phyloP scores from a whole-genome alignment of 352 stramenopile genomes.

The Phytophthora pluvialis region DNA sequence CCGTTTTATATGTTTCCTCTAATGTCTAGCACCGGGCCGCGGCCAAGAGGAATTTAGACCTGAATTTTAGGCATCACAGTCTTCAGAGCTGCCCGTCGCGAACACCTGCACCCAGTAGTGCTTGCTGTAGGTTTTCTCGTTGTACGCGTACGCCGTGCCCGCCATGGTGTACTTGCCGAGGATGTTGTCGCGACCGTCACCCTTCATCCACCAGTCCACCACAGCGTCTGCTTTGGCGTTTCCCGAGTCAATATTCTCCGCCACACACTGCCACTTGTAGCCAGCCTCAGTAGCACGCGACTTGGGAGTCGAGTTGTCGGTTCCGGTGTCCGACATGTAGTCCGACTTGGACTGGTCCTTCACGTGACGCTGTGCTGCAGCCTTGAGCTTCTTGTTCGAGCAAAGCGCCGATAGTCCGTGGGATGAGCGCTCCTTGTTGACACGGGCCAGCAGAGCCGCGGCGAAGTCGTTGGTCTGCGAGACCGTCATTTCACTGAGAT shows the following conservation, averaged over 20 bases:
- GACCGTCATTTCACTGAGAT: constrained; percentile 11
- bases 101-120: constrained; percentile 69
- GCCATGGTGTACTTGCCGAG: constrained; percentile 43
- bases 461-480: constrained; percentile 10
- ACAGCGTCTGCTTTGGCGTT: constrained; percentile 29
- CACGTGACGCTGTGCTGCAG: constrained; percentile 16
- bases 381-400: constrained; percentile 35
- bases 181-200: constrained; percentile 22
- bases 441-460: constrained; percentile 36
- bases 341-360: constrained; percentile 14
- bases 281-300: constrained; percentile 41
- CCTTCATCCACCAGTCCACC: constrained; percentile 44
- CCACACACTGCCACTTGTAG: constrained; percentile 51
- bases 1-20: too few species aligned
- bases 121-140: constrained; percentile 31
- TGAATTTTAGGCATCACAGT: constrained; percentile 13
- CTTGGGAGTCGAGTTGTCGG: constrained; percentile 39
- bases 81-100: constrained; percentile 35
- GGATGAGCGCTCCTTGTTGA: constrained; percentile 52
- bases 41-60: too few species aligned
- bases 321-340: constrained; percentile 45
- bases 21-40: too few species aligned
- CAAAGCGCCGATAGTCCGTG: constrained; percentile 36
- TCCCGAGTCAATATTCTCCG: constrained; percentile 39
- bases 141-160: constrained; percentile 42